Evolutionary conservation across 768 basidiomycete species (phyloP), one percentile per base, ranked within the genome.

Genomic region (Trametes maxima): DNA sequence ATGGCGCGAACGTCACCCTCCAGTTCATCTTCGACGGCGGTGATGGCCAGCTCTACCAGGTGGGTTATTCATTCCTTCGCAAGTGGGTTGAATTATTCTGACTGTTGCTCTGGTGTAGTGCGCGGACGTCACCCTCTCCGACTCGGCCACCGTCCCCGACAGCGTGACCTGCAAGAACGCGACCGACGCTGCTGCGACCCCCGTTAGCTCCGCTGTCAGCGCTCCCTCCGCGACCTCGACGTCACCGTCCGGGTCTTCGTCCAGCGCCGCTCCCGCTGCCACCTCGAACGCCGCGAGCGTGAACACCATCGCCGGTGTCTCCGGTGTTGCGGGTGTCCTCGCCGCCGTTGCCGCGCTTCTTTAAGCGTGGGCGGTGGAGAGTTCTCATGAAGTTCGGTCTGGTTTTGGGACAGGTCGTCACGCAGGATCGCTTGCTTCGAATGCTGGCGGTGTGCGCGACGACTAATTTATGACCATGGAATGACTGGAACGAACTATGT

Each of bases 1-100:
- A 87, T 60, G 90, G 91, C 10, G 79, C 84, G 19, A 87, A 91
- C 64, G 86, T 90, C 40, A 93, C 93, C 0, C 76, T 94, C 49
- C 86, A 90, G 73, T 67, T 92, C 22, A 65, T 83, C 28, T 93
- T 75, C 69, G 74, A 84, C 64, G 90, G 89, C 42, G 90, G 90
- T 37, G 92, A 94, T 68, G 86, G 85, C 21, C 48, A 69, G 28
- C 79, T 95, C 8, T 92, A 80, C 75, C 90, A 93, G 79, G 89
- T 83, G 67, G 44, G 74, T 45, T 69, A 3, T 19, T 19, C 2
- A n/a, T 4, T 17, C 25, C 49, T 24, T 44, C 14, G 6, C 6
- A 48, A 33, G 13, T n/a, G 42, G 12, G 42, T 10, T 12, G 12
- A n/a, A 17, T n/a, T 22, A 55, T 21, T 10, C 3, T 19, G 13